A percentile compares a stretch with the other conserved stretches of the same genome.
Conservation (phyloP, 306 rosid genomes). For the Mucuna pruriens region DNA sequence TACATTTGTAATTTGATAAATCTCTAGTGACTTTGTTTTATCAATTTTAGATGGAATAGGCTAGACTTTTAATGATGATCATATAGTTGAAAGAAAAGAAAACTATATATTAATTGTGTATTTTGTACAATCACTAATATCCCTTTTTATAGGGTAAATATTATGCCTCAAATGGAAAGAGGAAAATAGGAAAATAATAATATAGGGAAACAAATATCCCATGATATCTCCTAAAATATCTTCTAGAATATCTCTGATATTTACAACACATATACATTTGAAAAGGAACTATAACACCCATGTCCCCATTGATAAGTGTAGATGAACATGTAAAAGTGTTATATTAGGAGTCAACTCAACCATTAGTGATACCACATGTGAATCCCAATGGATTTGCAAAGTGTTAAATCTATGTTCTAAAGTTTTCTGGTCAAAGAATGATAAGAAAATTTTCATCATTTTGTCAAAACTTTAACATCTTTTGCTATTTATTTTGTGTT, state of each 20-base stretch:
- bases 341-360: not conserved
- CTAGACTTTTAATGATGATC: not conserved
- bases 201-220: too few species aligned
- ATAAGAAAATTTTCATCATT: not conserved
- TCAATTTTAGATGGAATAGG: constrained; percentile 13
- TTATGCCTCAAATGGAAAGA: too few species aligned
- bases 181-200: too few species aligned
- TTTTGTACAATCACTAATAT: too few species aligned
- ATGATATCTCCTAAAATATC: too few species aligned
- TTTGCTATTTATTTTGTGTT: constrained; percentile 9
- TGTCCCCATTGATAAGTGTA: not conserved
- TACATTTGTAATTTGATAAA: not conserved
- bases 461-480: constrained; percentile 15
- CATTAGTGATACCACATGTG: not conserved
- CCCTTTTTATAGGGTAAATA: too few species aligned
- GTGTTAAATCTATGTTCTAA: not conserved
- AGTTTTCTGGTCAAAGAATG: constrained; percentile 15
- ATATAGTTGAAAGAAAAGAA: too few species aligned
- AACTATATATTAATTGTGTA: too few species aligned
- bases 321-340: constrained; percentile 18
- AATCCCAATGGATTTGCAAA: constrained; percentile 12
- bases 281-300: not conserved
- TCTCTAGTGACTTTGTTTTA: not conserved
- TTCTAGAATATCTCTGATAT: too few species aligned
- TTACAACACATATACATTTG: too few species aligned